A percentile compares a stretch with the other conserved stretches of the same genome.
Evolutionary conservation across 1,139 yeast genomes (phyloP).

Genomic region (Candida pseudoviswanathii): DNA sequence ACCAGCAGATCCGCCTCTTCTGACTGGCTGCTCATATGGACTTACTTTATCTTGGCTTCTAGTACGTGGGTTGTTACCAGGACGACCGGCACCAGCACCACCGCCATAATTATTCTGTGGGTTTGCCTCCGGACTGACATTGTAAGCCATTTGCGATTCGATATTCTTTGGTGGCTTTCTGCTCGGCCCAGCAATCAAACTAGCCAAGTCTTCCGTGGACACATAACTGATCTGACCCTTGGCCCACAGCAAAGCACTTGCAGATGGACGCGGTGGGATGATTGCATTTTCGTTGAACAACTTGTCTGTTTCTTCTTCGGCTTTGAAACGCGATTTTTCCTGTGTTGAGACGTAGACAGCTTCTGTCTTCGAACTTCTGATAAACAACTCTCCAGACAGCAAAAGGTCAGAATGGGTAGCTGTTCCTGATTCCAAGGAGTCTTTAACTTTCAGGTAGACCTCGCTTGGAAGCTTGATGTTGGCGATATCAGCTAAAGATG

Average conservation of each 20-base stretch:
- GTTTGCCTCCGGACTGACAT: conserved; percentile 53
- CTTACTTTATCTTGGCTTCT: conserved; percentile 22
- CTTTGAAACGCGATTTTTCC: conserved; percentile 16
- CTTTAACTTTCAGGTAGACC: conserved; percentile 25
- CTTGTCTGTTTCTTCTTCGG: conserved; percentile 42
- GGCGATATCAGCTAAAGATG: conserved; percentile 40
- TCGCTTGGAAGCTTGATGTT: conserved; percentile 41
- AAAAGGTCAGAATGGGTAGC: conserved; percentile 43
- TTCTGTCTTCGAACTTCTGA: conserved; percentile 60
- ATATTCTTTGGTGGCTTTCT: conserved; percentile 54
- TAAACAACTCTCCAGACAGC: conserved; percentile 71
- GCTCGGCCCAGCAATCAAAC: conserved; percentile 62
- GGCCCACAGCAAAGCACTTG: conserved; percentile 85
- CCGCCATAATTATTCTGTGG: conserved; percentile 36
- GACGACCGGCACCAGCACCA: too few species aligned
- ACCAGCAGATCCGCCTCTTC: conserved; percentile 22
- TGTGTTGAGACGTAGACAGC: conserved; percentile 35
- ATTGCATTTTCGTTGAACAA: conserved; percentile 61
- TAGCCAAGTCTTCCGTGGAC: conserved; percentile 58
- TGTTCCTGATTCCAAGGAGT: conserved; percentile 25
- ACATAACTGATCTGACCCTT: conserved; percentile 67
- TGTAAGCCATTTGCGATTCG: conserved; percentile 60
- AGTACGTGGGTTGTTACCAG: conserved; percentile 23
- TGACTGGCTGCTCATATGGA: conserved; percentile 53
- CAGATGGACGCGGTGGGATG: conserved; percentile 79